A percentile compares a stretch with the other conserved stretches of the same genome.
phyloP scores from a whole-genome alignment of 2,329 filamentous ascomycete genomes.

The Zarea fungicola region DNA sequence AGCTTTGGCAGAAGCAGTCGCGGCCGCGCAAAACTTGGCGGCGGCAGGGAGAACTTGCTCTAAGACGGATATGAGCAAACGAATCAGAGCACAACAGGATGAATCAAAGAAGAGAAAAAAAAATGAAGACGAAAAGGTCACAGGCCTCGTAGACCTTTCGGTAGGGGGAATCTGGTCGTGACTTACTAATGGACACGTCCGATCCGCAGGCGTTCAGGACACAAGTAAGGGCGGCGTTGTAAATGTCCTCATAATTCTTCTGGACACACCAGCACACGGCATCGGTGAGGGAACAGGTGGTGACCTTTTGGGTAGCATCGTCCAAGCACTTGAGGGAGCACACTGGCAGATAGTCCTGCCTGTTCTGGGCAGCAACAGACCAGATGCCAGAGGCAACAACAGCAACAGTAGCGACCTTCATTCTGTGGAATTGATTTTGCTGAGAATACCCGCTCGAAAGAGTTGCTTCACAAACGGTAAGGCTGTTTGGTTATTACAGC shows the following conservation, averaged over 20 bases:
- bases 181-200: slow-evolving; percentile 23
- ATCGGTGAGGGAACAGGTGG: slow-evolving; percentile 21
- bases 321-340: slow-evolving; percentile 26
- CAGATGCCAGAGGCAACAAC: slow-evolving; percentile 17
- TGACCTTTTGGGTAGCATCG: slow-evolving; percentile 19
- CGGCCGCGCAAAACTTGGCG: slow-evolving; percentile 15
- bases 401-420: slow-evolving; percentile 19
- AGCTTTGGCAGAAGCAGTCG: slow-evolving; percentile 10
- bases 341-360: slow-evolving; percentile 22
- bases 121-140: no score
- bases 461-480: no score
- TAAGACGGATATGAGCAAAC: neutral
- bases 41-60: slow-evolving; percentile 16
- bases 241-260: slow-evolving; percentile 25
- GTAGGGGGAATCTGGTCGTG: neutral
- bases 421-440: slow-evolving; percentile 11
- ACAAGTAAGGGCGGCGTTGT: slow-evolving; percentile 21
- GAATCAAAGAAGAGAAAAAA: neutral
- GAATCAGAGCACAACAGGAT: neutral
- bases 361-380: slow-evolving; percentile 18
- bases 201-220: slow-evolving; percentile 24
- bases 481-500: no score
- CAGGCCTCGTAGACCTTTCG: neutral
- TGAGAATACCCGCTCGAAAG: no score
- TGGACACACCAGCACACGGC: slow-evolving; percentile 23